Base-by-base conservation (phyloP, 192 early-diverging fungal species). In the Coemansia sp. region DNA sequence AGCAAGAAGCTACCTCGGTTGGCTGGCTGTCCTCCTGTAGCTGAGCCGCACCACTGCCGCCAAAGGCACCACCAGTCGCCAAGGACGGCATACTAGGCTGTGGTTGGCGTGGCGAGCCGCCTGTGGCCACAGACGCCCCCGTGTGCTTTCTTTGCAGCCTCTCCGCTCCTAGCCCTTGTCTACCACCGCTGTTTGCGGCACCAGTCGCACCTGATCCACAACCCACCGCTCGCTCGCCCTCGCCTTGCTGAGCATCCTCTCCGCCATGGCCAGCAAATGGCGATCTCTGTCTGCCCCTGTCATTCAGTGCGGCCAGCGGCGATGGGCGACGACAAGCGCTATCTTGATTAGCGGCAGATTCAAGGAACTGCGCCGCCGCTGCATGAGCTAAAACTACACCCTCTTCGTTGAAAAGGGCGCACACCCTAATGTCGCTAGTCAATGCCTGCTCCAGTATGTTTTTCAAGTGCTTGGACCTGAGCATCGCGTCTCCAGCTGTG, bases 301-400 rank as follows among this genome's bases (percentile, higher is more conserved):
- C 25, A 51, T 27, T 51, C 47, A 12, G 25, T 8, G 47, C 11
- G 24, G 20, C 25, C 12, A 25, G 22, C 4, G 25, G 47, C 8
- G 47, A 51, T 27, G 11, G 25, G 11, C 47, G 47, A 51, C 14
- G 20, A 27, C 8, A 12, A 12, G 20, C 47, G 11, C 47, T 27
- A 51, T 51, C 47, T 22, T 51, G 20, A 12, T 51, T 27, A 27
- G 8, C 11, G 9, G 24, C 11, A 3, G 47, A 10, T 14, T 22
- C 25, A 51, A 51, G 11, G 14, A 14, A 4, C 1, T 56, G 20
- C 40, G 66, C 10, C 24, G 67, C 19, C 1, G 77, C 38, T 0
- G 77, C 77, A 70, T 79, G 71, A 0, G 71, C 77, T 12, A 79
- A 60, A 32, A 79, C 77, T 14, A 79, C 77, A 14, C 77, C 77